phyloP scores from a whole-genome alignment of 352 stramenopile species.

The Globisporangium polare region DNA sequence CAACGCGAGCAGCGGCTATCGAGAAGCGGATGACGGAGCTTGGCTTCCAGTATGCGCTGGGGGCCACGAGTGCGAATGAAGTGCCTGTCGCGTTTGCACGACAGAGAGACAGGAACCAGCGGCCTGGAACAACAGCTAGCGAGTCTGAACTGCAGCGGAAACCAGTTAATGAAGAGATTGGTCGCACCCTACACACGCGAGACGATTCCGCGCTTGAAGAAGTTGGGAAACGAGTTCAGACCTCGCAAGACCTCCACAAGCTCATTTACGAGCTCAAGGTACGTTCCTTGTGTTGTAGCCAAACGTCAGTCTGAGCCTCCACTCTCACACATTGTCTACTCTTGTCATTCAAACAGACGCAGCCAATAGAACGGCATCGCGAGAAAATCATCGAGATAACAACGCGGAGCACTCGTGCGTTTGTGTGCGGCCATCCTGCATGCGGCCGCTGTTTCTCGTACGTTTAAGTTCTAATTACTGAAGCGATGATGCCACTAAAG shows the following conservation, averaged over 20 bases:
- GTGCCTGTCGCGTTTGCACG: not conserved
- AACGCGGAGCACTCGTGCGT: constrained; percentile 35
- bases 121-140: constrained; percentile 2
- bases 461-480: not conserved
- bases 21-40: constrained; percentile 36
- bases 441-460: constrained; percentile 63
- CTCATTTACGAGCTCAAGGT: constrained; percentile 73
- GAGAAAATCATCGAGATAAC: constrained; percentile 51
- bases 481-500: not conserved
- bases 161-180: not conserved
- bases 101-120: not conserved
- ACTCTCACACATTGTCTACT: not conserved
- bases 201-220: constrained; percentile 13
- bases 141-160: not conserved
- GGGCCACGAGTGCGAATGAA: constrained; percentile 2
- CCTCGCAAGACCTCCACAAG: constrained; percentile 41
- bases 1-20: constrained; percentile 34
- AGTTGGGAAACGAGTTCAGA: constrained; percentile 13
- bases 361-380: constrained; percentile 34
- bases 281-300: not conserved
- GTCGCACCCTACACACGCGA: not conserved
- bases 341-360: constrained; percentile 20
- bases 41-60: constrained; percentile 32
- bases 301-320: not conserved
- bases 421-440: constrained; percentile 48